These are phyloP conservation scores for Gracilaria gracilis DNA, from an alignment of 23 red algal genomes.

Conservation along the genomic window DNA sequence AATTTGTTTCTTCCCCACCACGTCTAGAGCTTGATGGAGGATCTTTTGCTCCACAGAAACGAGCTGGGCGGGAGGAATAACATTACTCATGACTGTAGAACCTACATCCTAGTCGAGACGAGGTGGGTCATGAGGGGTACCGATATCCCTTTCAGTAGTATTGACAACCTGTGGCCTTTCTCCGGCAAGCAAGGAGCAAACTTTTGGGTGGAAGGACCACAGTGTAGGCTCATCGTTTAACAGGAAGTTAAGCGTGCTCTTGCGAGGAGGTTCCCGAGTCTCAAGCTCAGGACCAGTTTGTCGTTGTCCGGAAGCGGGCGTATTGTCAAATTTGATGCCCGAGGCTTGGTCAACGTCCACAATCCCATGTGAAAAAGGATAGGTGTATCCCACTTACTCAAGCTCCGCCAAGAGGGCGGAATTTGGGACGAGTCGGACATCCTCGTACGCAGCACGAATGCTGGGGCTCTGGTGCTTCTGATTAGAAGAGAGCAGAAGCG, in stretches of 20 bases:
- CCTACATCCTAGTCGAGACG: constrained; percentile 26
- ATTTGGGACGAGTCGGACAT: constrained; percentile 32
- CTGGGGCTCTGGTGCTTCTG: neutral
- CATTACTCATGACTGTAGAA: neutral
- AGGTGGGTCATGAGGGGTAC: neutral
- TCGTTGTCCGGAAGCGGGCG: too few species aligned
- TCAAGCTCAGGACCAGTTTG: too few species aligned
- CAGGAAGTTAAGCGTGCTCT: neutral
- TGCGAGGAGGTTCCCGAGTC: too few species aligned
- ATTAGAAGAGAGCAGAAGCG: constrained; percentile 10
- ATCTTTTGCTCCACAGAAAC: constrained; percentile 20
- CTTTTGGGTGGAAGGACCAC: neutral
- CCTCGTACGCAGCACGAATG: constrained; percentile 41
- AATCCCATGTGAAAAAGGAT: neutral
- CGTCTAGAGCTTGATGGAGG: neutral
- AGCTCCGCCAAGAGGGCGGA: constrained; percentile 17
- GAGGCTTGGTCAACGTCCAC: neutral
- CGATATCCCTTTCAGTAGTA: neutral
- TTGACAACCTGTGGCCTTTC: too few species aligned
- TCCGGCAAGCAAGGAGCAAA: too few species aligned
- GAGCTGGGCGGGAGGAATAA: neutral
- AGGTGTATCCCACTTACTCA: neutral
- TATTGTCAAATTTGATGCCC: too few species aligned
- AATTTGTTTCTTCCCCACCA: neutral
- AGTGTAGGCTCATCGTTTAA: neutral